Conservation (phyloP, 257 asterid species). For the Solanum verrucosum region DNA sequence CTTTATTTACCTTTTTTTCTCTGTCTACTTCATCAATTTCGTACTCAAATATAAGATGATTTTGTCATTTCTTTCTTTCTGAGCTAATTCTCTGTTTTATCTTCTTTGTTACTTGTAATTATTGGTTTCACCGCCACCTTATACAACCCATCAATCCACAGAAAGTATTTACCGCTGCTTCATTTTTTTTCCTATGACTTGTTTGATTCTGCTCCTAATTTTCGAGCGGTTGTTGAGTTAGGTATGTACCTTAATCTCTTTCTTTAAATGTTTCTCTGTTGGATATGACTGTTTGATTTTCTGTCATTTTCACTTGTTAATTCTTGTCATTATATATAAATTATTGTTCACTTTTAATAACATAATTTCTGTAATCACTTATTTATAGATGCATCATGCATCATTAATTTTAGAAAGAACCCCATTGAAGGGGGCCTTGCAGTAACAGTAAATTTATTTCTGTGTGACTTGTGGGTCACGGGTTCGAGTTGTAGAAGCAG, state of each 20-base stretch:
- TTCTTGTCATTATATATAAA: neutral
- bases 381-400: neutral
- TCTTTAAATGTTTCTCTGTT: neutral
- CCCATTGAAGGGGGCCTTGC: neutral
- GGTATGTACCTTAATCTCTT: neutral
- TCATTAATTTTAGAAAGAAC: neutral
- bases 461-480: neutral
- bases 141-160: neutral
- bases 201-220: neutral
- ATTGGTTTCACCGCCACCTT: neutral
- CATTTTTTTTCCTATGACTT: neutral
- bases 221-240: neutral
- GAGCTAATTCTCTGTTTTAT: neutral
- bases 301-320: neutral
- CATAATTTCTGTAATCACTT: neutral
- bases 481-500: neutral
- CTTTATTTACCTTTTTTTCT: neutral
- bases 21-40: constrained; percentile 11
- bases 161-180: neutral
- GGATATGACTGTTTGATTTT: neutral
- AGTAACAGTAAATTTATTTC: neutral
- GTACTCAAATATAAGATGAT: neutral
- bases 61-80: neutral
- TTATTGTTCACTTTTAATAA: neutral
- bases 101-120: neutral